phyloP scores from a whole-genome alignment of 495 filamentous ascomycete genomes.

The Penicillium lagena region DNA sequence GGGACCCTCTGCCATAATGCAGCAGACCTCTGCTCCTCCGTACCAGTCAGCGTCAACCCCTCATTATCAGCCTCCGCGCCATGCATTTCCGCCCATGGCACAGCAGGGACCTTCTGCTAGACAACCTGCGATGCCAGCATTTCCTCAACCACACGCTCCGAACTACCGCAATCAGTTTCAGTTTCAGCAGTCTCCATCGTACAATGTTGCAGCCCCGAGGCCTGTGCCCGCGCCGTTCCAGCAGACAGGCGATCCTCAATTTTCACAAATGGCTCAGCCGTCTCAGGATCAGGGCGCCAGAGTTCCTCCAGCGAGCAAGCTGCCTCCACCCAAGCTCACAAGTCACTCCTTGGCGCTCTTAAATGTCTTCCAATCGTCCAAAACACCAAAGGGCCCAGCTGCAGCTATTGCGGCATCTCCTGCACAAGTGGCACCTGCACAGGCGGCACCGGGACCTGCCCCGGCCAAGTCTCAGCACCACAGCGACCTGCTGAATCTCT shows the following conservation, averaged over 20 bases:
- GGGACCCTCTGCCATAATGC: slow-evolving; percentile 12
- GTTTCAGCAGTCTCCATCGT: slow-evolving; percentile 6
- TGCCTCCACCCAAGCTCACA: slow-evolving; percentile 56
- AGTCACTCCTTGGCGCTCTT: slow-evolving; percentile 58
- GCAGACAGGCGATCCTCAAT: slow-evolving; percentile 45
- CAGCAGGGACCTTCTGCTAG: slow-evolving; percentile 9
- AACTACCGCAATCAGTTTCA: slow-evolving; percentile 1
- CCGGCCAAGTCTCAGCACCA: slow-evolving; percentile 25
- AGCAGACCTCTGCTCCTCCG: slow-evolving; percentile 15
- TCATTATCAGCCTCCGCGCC: slow-evolving; percentile 2
- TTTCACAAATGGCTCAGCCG: slow-evolving; percentile 33
- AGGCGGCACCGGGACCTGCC: slow-evolving; percentile 17
- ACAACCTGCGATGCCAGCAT: slow-evolving; percentile 7
- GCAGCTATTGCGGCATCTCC: slow-evolving; percentile 23
- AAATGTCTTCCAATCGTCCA: slow-evolving; percentile 53
- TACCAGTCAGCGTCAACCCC: background rate
- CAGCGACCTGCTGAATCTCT: slow-evolving; percentile 29
- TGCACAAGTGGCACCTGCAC: slow-evolving; percentile 14
- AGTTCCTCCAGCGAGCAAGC: slow-evolving; percentile 50
- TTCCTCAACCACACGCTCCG: slow-evolving; percentile 6
- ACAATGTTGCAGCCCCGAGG: slow-evolving; percentile 6
- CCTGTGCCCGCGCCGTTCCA: slow-evolving; percentile 43
- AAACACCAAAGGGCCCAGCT: slow-evolving; percentile 23
- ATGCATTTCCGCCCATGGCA: slow-evolving; percentile 3
- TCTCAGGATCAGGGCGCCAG: slow-evolving; percentile 35